Percentiles rank a stretch among this genome's conserved stretches.
These are phyloP conservation scores for Blechomonas ayalai DNA, from an alignment of 208 protist genomes.

Conservation along the genomic window DNA sequence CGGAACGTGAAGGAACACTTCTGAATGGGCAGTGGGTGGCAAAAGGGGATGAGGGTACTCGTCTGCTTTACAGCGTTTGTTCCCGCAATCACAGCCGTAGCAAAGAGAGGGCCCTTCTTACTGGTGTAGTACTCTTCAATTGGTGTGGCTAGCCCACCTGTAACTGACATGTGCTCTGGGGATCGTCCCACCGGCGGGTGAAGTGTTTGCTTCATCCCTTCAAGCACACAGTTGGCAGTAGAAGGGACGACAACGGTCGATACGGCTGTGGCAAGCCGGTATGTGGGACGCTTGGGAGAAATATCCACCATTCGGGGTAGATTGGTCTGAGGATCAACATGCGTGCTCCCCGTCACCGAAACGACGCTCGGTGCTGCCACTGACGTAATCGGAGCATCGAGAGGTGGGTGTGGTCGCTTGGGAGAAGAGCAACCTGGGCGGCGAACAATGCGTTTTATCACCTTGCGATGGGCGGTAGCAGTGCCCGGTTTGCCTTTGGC, in stretches of 20 bases:
- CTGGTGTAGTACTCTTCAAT: conserved; percentile 87
- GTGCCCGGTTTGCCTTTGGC: conserved; percentile 3
- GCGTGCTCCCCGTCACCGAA: too few species aligned
- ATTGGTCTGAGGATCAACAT: conserved; percentile 1
- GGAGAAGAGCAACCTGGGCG: not conserved
- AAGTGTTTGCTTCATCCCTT: conserved; percentile 67
- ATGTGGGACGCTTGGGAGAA: conserved; percentile 24
- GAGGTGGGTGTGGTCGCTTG: not conserved
- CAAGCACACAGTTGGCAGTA: conserved; percentile 40
- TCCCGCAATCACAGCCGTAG: conserved; percentile 84
- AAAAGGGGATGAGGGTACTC: conserved; percentile 92
- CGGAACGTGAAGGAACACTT: conserved; percentile 85
- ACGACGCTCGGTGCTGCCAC: too few species aligned
- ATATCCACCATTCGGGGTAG: conserved; percentile 1
- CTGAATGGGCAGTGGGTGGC: conserved; percentile 89
- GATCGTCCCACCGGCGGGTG: conserved; percentile 25
- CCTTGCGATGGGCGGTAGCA: not conserved
- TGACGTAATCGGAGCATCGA: too few species aligned
- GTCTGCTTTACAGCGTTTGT: conserved; percentile 93
- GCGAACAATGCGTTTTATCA: not conserved
- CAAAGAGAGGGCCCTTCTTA: conserved; percentile 77
- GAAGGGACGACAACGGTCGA: conserved; percentile 76
- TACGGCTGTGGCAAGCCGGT: conserved; percentile 73
- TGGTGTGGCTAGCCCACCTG: not conserved
- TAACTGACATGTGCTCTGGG: not conserved